Base-by-base conservation (phyloP, 257 asterid genomes). In the Linderniella brevidens region DNA sequence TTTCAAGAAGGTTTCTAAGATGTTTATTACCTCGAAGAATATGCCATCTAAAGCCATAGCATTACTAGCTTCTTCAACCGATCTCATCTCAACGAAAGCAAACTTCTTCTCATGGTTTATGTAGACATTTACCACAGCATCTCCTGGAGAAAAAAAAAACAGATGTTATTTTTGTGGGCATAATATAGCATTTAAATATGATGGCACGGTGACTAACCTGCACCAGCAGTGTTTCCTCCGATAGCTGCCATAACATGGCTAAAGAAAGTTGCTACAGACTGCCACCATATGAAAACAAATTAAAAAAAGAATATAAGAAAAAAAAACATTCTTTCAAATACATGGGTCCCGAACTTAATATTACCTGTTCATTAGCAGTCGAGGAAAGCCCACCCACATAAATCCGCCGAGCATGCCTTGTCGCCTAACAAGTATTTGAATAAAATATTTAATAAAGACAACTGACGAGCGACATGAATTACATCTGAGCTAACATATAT, bases 371-470 rank as follows among this genome's bases (percentile, higher is more conserved):
- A 67, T 90, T 90, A 47, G 96, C 99, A 58, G 92, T 57, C 0
- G 96, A 84, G 46, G 99, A 76, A 37, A 90, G 96, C 46, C 99
- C 96, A 53, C 99, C 99, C 67, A 90, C 99, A 66, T 86, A 90
- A 46, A 85, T 93, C 65, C 96, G 78, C 39, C 99, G 79, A 60
- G 96, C 96, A 71, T 85, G 96, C 55, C 96, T 71, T 0, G 99
- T 85, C 45, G 96, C 99, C 94, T 90, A 77, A 62, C 14, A 58
- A 68, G 53, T 65, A 45, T 65, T 13, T 37, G 47, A 58, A 41
- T 41, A 52, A 58, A 52, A 43, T 17, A 4, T 2, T 14, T 40
- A 14, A 13, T 16, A 36, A 50, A 44, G 14, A 49, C 38, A 25
- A 47, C 42, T 29, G 41, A 14, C 9, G 57, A 49, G 37, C 44